Percentiles rank a stretch among this genome's conserved stretches.
phyloP scores from a whole-genome alignment of 208 protist genomes.

The Trypanosomatidae sp. region DNA sequence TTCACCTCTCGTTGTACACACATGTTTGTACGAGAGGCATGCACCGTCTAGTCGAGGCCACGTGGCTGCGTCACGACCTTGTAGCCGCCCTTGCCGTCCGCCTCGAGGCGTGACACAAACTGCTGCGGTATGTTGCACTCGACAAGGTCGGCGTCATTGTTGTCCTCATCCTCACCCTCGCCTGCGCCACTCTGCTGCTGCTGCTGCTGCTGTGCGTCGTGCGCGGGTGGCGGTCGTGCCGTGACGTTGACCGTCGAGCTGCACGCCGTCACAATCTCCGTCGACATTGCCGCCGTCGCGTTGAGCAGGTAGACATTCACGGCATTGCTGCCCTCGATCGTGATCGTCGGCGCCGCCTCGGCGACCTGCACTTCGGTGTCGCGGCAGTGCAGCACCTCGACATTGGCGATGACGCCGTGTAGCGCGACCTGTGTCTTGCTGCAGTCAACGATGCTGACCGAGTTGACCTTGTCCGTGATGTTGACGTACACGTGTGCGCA shows the following conservation, averaged over 20 bases:
- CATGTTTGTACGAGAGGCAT: no score
- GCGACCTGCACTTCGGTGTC: conserved; percentile 51
- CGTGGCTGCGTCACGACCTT: conserved; percentile 54
- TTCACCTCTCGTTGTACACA: no score
- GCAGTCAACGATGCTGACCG: conserved; percentile 55
- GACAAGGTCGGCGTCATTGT: conserved; percentile 42
- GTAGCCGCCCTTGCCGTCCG: conserved; percentile 37
- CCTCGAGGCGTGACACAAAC: conserved; percentile 58
- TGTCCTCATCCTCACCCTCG: conserved; percentile 18
- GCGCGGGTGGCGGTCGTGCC: no score
- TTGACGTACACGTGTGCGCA: conserved; percentile 47
- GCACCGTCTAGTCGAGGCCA: no score
- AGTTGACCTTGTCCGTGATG: conserved; percentile 71
- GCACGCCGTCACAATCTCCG: conserved; percentile 65
- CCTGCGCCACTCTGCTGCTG: background rate
- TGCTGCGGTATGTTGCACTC: conserved; percentile 69
- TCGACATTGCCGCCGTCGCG: conserved; percentile 26
- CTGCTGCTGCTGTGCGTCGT: no score
- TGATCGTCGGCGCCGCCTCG: conserved; percentile 36
- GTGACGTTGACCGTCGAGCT: conserved; percentile 62
- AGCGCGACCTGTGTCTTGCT: conserved; percentile 56
- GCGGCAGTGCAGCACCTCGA: conserved; percentile 60
- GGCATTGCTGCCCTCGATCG: conserved; percentile 40
- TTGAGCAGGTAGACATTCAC: conserved; percentile 67
- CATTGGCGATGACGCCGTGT: conserved; percentile 36